Percentiles rank a stretch among this genome's conserved stretches.
Conservation (phyloP, 345 rosid genomes). For the Melaleuca alternifolia region DNA sequence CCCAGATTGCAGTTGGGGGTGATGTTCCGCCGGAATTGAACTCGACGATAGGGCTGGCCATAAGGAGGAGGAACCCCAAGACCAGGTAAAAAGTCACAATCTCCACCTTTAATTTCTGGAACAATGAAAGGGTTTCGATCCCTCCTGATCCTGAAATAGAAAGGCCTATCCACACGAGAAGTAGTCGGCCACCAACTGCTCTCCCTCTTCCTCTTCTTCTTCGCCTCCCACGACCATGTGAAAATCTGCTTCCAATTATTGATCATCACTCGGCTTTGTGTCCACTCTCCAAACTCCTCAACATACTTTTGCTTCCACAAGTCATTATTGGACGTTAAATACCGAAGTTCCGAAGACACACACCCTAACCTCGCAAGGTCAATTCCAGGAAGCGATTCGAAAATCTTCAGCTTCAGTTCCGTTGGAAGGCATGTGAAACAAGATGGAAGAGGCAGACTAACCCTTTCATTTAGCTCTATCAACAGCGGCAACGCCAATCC, state of each 20-base stretch:
- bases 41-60: background rate
- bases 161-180: background rate
- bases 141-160: background rate
- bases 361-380: constrained; percentile 45
- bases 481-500: constrained; percentile 50
- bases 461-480: constrained; percentile 42
- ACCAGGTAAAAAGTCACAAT: constrained; percentile 21
- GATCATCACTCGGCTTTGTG: background rate
- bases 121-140: constrained; percentile 14
- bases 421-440: constrained; percentile 53
- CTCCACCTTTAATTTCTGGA: constrained; percentile 21
- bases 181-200: background rate
- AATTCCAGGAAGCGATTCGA: constrained; percentile 44
- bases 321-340: constrained; percentile 36
- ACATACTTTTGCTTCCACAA: constrained; percentile 48
- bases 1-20: constrained; percentile 27
- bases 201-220: constrained; percentile 9
- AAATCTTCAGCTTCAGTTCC: constrained; percentile 55
- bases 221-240: constrained; percentile 19
- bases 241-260: constrained; percentile 46
- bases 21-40: constrained; percentile 1
- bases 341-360: constrained; percentile 33
- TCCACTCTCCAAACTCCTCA: constrained; percentile 25
- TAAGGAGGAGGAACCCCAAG: constrained; percentile 7
- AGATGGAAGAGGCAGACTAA: constrained; percentile 40